These are phyloP conservation scores for Colletotrichum musae DNA, from an alignment of 2,329 filamentous ascomycete species.

Conservation along the genomic window DNA sequence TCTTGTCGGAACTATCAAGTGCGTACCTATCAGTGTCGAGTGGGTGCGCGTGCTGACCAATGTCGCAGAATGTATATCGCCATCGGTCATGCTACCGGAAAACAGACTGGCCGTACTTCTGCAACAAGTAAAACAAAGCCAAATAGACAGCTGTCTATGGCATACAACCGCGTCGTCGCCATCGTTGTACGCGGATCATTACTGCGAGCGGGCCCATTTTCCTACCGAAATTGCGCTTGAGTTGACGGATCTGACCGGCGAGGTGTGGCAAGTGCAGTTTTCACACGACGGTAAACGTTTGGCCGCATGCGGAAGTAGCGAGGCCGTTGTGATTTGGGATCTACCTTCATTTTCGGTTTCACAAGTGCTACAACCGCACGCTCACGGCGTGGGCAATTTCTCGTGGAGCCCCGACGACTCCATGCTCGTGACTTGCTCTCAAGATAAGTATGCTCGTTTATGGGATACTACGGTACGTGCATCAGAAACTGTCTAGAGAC, in stretches of 20 bases:
- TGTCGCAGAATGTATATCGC: slow-evolving; percentile 84
- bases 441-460: slow-evolving; percentile 80
- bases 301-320: slow-evolving; percentile 85
- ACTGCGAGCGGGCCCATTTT: slow-evolving; percentile 84
- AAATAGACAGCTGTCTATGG: slow-evolving; percentile 88
- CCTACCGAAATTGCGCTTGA: slow-evolving; percentile 80
- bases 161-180: slow-evolving; percentile 86
- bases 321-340: slow-evolving; percentile 85
- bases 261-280: slow-evolving; percentile 94
- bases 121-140: slow-evolving; percentile 85
- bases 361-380: slow-evolving; percentile 75
- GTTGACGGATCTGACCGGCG: slow-evolving; percentile 80
- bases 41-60: slow-evolving; percentile 42
- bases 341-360: slow-evolving; percentile 77
- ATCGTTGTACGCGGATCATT: slow-evolving; percentile 91
- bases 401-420: slow-evolving; percentile 94
- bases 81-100: slow-evolving; percentile 96
- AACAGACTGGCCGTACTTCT: slow-evolving; percentile 87
- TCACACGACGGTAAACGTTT: slow-evolving; percentile 88
- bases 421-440: slow-evolving; percentile 86
- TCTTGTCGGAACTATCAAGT: slow-evolving; percentile 90
- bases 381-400: slow-evolving; percentile 81
- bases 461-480: slow-evolving; percentile 79
- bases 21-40: slow-evolving; percentile 50
- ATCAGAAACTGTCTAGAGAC: not conserved